Evolutionary conservation across 805 yeast genomes (phyloP).

Genomic region (Wickerhamomyces canadensis): DNA sequence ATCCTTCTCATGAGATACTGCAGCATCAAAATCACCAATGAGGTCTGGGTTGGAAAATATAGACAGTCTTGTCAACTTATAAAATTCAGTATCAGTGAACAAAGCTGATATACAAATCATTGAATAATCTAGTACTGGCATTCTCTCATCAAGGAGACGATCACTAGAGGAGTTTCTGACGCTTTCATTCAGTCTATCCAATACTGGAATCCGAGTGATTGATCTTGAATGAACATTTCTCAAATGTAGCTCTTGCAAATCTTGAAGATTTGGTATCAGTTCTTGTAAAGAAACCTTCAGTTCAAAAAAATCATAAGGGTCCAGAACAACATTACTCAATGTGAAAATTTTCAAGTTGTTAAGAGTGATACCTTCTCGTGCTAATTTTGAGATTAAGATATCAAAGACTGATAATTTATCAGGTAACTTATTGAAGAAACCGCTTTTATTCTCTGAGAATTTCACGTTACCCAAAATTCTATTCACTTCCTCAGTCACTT

Average conservation of each 20-base stretch:
- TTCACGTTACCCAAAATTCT: neutral
- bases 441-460: neutral
- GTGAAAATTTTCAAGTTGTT: conserved; percentile 1
- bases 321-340: conserved; percentile 1
- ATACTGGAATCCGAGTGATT: too few species aligned
- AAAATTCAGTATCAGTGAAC: neutral
- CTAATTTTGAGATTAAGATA: neutral
- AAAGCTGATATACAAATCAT: neutral
- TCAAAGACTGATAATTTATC: too few species aligned
- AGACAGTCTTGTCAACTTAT: neutral
- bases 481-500: neutral
- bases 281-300: neutral
- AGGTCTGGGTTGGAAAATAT: neutral
- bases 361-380: neutral
- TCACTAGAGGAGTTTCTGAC: too few species aligned
- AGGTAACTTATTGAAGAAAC: neutral
- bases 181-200: too few species aligned
- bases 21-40: too few species aligned
- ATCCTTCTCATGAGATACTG: too few species aligned
- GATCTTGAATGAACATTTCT: neutral
- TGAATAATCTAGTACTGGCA: too few species aligned
- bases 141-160: too few species aligned
- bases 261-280: neutral
- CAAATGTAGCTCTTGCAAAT: neutral
- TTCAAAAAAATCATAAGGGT: neutral